These are phyloP conservation scores for Saccharomycopsis capsularis DNA, from an alignment of 805 yeast genomes.

Conservation along the genomic window DNA sequence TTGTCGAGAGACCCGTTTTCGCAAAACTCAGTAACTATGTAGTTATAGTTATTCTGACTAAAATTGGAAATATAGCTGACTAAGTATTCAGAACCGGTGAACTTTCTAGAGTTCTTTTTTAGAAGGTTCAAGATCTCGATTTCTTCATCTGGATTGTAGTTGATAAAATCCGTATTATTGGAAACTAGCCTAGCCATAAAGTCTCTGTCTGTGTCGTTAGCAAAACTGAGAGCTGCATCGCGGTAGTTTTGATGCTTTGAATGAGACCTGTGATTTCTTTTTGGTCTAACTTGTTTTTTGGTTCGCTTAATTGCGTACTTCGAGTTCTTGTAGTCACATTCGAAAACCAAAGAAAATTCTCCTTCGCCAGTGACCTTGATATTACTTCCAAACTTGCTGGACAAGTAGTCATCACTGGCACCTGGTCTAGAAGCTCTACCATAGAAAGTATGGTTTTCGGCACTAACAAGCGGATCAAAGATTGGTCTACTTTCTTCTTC, in stretches of 20 bases:
- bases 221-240: conserved; percentile 10
- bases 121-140: conserved; percentile 30
- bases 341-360: conserved; percentile 84
- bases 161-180: conserved; percentile 1
- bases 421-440: background rate
- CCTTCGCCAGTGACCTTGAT: conserved; percentile 75
- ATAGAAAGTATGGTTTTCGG: background rate
- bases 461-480: background rate
- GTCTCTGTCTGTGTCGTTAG: conserved; percentile 9
- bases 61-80: conserved; percentile 19
- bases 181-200: conserved; percentile 7
- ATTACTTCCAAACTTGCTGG: conserved; percentile 8
- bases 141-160: conserved; percentile 26
- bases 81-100: conserved; percentile 18
- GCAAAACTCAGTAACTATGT: conserved; percentile 92
- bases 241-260: conserved; percentile 4
- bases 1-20: conserved; percentile 88
- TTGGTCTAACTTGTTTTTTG: conserved; percentile 32
- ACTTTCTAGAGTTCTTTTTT: conserved; percentile 21
- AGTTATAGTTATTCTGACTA: conserved; percentile 27
- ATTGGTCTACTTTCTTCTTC: background rate
- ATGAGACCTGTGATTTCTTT: conserved; percentile 1
- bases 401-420: conserved; percentile 13
- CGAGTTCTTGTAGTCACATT: conserved; percentile 56
- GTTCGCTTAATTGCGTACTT: conserved; percentile 85